Conservation (phyloP, 108 stramenopile species). For the Cyclotella cryptica region DNA sequence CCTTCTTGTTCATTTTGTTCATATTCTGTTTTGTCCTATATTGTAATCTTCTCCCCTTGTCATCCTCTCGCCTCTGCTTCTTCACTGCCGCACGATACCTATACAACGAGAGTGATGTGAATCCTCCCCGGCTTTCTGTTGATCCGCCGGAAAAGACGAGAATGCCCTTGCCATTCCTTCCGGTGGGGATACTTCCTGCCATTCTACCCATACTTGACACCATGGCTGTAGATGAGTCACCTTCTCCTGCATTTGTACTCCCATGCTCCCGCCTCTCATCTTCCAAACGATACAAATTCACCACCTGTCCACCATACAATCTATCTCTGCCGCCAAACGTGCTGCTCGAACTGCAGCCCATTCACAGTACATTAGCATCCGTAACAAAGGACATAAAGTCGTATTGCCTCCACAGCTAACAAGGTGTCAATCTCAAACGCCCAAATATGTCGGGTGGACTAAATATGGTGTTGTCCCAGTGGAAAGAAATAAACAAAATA, state of each 20-base stretch:
- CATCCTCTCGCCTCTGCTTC: slow-evolving; percentile 79
- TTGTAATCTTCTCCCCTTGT: slow-evolving; percentile 57
- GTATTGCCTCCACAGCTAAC: no score
- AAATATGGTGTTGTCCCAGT: no score
- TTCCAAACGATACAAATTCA: slow-evolving; percentile 53
- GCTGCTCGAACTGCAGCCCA: slow-evolving; percentile 76
- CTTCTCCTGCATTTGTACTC: slow-evolving; percentile 21
- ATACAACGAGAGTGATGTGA: slow-evolving; percentile 85
- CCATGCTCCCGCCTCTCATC: slow-evolving; percentile 16
- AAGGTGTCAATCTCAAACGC: no score
- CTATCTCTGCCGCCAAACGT: slow-evolving; percentile 76
- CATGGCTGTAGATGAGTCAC: slow-evolving; percentile 22
- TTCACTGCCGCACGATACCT: slow-evolving; percentile 82
- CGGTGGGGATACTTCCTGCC: slow-evolving; percentile 7
- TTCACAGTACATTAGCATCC: no score
- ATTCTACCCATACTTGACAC: slow-evolving; percentile 12
- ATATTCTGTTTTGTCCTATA: slow-evolving; percentile 65
- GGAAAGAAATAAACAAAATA: no score
- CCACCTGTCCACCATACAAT: slow-evolving; percentile 72
- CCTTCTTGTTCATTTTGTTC: slow-evolving; percentile 91
- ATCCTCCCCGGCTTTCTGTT: slow-evolving; percentile 46
- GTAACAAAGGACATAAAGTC: no score
- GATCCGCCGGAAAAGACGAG: slow-evolving; percentile 32
- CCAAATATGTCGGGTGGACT: no score
- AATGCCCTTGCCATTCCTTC: slow-evolving; percentile 34